A percentile compares a stretch with the other conserved stretches of the same genome.
Conservation (phyloP, 2,329 filamentous ascomycete species). For the Talaromyces atroroseus region DNA sequence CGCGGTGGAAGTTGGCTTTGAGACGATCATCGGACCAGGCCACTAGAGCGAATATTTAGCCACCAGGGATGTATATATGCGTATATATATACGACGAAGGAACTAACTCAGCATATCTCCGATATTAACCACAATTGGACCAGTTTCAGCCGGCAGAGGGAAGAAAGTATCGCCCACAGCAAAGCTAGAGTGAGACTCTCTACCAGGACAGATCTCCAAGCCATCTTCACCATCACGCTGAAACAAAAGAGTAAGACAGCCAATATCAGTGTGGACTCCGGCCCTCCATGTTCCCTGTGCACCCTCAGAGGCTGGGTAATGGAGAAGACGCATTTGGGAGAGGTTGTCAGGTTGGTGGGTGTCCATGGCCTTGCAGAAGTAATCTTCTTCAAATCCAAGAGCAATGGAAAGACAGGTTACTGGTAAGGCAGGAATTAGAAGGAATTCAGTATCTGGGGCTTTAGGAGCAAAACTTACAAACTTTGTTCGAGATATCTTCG, state of each 20-base stretch:
- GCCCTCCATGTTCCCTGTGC: not conserved
- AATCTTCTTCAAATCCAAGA: not conserved
- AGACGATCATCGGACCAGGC: slow-evolving; percentile 4
- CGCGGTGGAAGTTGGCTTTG: slow-evolving; percentile 4
- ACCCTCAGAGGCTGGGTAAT: not conserved
- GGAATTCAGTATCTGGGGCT: not conserved
- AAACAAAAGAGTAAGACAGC: not conserved
- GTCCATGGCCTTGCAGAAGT: not conserved
- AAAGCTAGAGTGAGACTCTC: slow-evolving; percentile 4
- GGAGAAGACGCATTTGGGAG: slow-evolving; percentile 3
- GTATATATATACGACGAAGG: not conserved
- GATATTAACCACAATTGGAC: slow-evolving; percentile 17
- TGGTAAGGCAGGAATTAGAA: not conserved
- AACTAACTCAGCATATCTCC: slow-evolving; percentile 18
- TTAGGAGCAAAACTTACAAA: not conserved
- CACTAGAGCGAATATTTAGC: not conserved
- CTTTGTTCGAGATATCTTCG: not conserved
- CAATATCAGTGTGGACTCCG: slow-evolving; percentile 2
- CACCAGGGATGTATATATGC: no score
- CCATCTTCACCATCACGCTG: slow-evolving; percentile 1
- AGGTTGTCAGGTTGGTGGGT: not conserved
- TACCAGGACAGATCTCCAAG: not conserved
- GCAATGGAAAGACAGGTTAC: not conserved
- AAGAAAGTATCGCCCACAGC: slow-evolving; percentile 12
- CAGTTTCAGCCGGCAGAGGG: slow-evolving; percentile 15